Base-by-base conservation (phyloP, 2,329 filamentous ascomycete species). In the Aspergillus aculeatinus region DNA sequence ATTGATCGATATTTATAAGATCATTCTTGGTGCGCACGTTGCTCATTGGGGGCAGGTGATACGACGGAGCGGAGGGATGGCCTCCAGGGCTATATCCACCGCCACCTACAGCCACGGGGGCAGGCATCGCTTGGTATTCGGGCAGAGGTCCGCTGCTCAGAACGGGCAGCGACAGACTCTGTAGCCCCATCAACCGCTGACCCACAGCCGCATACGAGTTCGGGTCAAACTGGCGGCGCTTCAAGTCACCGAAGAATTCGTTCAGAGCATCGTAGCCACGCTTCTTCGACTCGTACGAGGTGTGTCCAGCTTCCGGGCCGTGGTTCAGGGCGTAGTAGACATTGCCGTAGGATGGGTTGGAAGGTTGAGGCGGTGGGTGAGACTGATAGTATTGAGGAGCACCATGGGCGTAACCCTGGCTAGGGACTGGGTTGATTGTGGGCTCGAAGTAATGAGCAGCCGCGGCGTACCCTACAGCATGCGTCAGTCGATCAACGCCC, bases 21-120 rank as follows among this genome's bases (percentile, higher is more conserved):
- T 99, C 95, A 74, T 87, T 92, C 84, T 98, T 96, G 52, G 93
- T 97, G 72, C 94, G 88, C 58, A 96, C 84, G 70, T 92, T 96
- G 51, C 88, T 87, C 81, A 96, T 92, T 10, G 92, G 87, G 57
- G 95, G 91, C 60, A 97, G 83, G 63, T 92, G 91, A 79, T 97
- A 96, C 71, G 84, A 82, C 55, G 93, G 91, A 74, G 91, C 87
- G 47, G 89, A 84, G 67, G 89, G 83, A 42, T 87, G 83, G 60
- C 85, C 82, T 70, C 82, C 77, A 63, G 80, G 76, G 65, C 83
- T 77, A 70, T 87, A 81, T 65, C 81, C 80, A 70, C 77, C 86
- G 66, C 79, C 58, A 54, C 76, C 86, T 65, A 85, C 85, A 60
- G 85, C 82, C 50, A 85, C 81, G 52, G 84, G 80, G 42, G 82